Evolutionary conservation across 768 basidiomycete genomes (phyloP), one percentile per base, ranked within the genome.

Genomic region (Tricholoma matsutake): DNA sequence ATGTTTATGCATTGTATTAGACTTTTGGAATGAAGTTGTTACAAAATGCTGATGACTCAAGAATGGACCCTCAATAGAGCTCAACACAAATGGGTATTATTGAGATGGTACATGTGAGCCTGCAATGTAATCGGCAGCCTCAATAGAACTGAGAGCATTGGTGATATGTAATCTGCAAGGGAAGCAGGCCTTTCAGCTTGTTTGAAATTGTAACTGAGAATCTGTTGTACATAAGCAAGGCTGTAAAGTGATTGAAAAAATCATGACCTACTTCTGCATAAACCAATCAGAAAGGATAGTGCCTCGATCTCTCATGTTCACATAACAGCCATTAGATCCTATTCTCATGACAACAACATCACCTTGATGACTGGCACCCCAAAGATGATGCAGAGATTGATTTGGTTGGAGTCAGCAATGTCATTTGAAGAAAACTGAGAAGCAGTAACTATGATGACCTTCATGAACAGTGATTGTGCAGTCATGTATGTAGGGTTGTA

Each of bases 231-330:
- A 56, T 56, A 25, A 56, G 34, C 41, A 20, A 9, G 34, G 16
- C 18, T 18, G 41, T 25, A 28, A 56, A 31, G 29, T 10, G 22
- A 7, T 11, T 22, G 20, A 13, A 18, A 29, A 56, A 22, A 56
- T 37, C 3, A 5, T 13, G 25, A 34, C 55, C 43, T 39, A 56
- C 55, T 37, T 39, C 37, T 39, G 37, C 28, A 56, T 39, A 56
- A 45, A 39, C 55, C 55, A 56, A 25, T 56, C 55, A 39, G 43
- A 45, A 39, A 56, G 43, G 9, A 56, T 56, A 18, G 55, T 56
- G 37, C 41, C 55, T 39, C 37, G 37, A 41, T 56, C 55, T 20
- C 55, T 39, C 55, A 56, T 56, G 25, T 56, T 56, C 11, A 56
- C 37, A 41, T 41, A 45, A 16, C 31, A 39, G 25, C 43, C 43